These are phyloP conservation scores for Ophiostoma montium DNA, from an alignment of 2,329 filamentous ascomycete genomes.

Conservation along the genomic window DNA sequence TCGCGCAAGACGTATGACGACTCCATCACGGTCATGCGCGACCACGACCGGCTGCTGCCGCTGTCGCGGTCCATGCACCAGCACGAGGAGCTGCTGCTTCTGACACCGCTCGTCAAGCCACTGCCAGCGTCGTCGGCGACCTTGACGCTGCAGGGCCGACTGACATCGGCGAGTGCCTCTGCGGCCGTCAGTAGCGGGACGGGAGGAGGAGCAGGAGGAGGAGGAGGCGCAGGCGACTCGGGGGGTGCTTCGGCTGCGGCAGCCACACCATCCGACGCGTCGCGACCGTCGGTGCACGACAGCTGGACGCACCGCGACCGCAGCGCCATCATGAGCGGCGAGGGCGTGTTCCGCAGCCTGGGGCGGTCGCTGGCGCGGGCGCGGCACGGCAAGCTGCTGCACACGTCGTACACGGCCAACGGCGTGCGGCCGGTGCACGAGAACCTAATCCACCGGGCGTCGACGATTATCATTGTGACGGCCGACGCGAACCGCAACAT, in stretches of 20 bases:
- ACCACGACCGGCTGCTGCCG: constrained; percentile 74
- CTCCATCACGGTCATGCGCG: constrained; percentile 84
- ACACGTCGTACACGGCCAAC: constrained; percentile 91
- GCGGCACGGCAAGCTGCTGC: constrained; percentile 71
- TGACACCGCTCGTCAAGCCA: constrained; percentile 83
- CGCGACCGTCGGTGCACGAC: constrained; percentile 31
- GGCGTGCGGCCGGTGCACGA: constrained; percentile 87
- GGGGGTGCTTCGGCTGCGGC: neutral
- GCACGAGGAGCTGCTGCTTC: constrained; percentile 74
- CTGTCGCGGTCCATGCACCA: constrained; percentile 67
- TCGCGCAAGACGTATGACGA: constrained; percentile 80
- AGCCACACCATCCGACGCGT: neutral
- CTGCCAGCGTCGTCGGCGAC: constrained; percentile 80
- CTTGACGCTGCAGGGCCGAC: constrained; percentile 29
- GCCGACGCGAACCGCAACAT: constrained; percentile 89
- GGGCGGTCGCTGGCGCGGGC: constrained; percentile 78
- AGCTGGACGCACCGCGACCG: constrained; percentile 44
- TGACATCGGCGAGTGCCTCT: neutral
- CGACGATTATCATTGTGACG: constrained; percentile 78
- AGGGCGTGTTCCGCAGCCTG: constrained; percentile 82
- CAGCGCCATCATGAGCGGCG: constrained; percentile 69
- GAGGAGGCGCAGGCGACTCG: no score
- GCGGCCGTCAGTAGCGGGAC: neutral
- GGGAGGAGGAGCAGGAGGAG: neutral
- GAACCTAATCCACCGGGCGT: constrained; percentile 76